Evolutionary conservation across 768 basidiomycete genomes (phyloP).

Genomic region (Arthromyces matolae): DNA sequence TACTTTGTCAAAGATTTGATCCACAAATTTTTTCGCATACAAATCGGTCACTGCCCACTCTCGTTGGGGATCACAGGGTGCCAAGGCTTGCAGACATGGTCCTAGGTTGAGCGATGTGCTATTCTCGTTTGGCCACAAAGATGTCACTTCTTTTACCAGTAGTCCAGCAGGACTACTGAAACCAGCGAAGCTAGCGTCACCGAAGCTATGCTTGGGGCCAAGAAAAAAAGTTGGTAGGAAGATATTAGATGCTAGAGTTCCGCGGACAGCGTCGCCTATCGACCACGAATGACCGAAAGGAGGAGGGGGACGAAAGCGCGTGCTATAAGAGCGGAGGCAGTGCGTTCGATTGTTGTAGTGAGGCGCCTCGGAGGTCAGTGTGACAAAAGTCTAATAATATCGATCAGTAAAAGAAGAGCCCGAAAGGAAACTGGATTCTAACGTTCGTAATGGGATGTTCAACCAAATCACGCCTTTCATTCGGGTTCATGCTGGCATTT

Average conservation of each 20-base stretch:
- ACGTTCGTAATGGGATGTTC: constrained; percentile 12
- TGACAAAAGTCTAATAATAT: constrained; percentile 18
- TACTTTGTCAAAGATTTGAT: constrained; percentile 13
- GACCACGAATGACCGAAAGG: constrained; percentile 19
- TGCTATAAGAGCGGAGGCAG: constrained; percentile 21
- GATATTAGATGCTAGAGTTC: constrained; percentile 16
- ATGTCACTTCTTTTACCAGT: constrained; percentile 11
- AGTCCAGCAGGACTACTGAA: constrained; percentile 22
- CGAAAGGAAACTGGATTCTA: neutral
- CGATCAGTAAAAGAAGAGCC: neutral
- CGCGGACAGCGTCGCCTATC: constrained; percentile 18
- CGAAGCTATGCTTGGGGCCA: constrained; percentile 17
- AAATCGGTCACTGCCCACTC: constrained; percentile 15
- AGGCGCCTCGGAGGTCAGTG: constrained; percentile 20
- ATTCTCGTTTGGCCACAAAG: constrained; percentile 17
- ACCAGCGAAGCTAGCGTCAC: constrained; percentile 22
- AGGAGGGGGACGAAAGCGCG: constrained; percentile 4
- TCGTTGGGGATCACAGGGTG: constrained; percentile 6
- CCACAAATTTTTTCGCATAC: constrained; percentile 10
- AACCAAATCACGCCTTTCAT: constrained; percentile 1
- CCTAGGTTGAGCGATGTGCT: constrained; percentile 16
- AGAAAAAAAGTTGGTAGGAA: constrained; percentile 16
- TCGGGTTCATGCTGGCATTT: neutral
- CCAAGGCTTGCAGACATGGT: constrained; percentile 11
- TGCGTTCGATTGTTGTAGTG: constrained; percentile 19